Base-by-base conservation (phyloP, 768 basidiomycete species). In the Leccinum longicurvipes region DNA sequence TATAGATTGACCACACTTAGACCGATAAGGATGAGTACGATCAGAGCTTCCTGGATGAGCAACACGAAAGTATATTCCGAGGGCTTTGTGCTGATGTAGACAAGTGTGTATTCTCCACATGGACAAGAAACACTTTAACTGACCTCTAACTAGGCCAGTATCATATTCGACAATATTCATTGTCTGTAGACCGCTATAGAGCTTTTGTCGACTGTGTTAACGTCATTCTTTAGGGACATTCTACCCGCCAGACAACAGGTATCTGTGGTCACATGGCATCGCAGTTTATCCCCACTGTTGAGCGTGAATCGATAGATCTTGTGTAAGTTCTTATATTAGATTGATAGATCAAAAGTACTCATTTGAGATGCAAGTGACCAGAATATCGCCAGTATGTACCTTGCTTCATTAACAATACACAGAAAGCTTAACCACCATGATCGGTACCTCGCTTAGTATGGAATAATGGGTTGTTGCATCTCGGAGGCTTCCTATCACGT, bases 121-220 rank as follows among this genome's bases (percentile, higher is more conserved):
- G 7, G 34, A 25, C 2, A 12, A 6, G 28, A 4, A 31, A 10
- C 5, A 53, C 12, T n/a, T 36, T 60, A 27, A 39, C 62, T 51
- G 15, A 53, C 17, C 28, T 8, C 45, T 5, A 27, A 51, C 51
- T 51, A 89, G 89, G 31, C 72, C 76, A 29, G 72, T 76, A 15
- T 88, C 87, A 31, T 5, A 80, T 25, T 79, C 90, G 2, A 82
- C 84, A 24, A 78, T 95, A 12, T 96, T 93, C 72, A 94, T 96
- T 57, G 89, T 89, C 64, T 62, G 80, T 71, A 7, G 23, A 8
- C 9, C 19, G 7, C 10, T 28, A 9, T 24, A 9, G 2, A 14
- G 8, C 14, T 6, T 25, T 4, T 9, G 15, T 17, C 5, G 0
- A 34, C 7, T 50, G 2, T 6, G 3, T 19, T 42, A 0, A 36